Evolutionary conservation across 2,329 filamentous ascomycete species (phyloP).

Genomic region (Claviceps monticola): DNA sequence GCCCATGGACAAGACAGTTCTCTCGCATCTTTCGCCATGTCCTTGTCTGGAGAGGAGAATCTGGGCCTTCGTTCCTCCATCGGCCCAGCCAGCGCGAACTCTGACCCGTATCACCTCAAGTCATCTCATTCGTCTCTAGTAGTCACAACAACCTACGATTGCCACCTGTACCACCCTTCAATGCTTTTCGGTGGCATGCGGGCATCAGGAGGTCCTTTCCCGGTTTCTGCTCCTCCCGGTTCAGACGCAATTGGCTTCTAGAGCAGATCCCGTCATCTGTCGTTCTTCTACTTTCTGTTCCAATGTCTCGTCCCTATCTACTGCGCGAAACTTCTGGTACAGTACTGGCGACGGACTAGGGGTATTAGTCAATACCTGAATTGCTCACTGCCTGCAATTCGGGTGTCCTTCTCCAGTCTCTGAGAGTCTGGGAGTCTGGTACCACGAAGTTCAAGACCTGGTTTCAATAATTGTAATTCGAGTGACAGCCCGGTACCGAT

Average conservation of each 20-base stretch:
- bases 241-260: neutral
- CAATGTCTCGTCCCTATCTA: neutral
- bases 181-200: neutral
- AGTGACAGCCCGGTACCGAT: conserved; percentile 1
- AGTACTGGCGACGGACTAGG: neutral
- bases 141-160: conserved; percentile 5
- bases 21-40: neutral
- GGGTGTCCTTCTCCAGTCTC: neutral
- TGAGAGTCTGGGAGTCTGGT: neutral
- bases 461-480: neutral
- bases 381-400: neutral
- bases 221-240: neutral
- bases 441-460: neutral
- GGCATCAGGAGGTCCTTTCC: neutral
- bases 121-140: conserved; percentile 4
- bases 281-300: neutral
- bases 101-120: conserved; percentile 2
- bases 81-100: conserved; percentile 1
- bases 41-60: neutral
- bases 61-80: neutral
- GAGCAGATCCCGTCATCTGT: neutral
- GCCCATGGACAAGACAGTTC: neutral
- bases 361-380: neutral
- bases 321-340: neutral
- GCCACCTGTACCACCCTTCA: neutral